Conservation (phyloP, 1,284 basidiomycete species). For the Testicularia cyperi region DNA sequence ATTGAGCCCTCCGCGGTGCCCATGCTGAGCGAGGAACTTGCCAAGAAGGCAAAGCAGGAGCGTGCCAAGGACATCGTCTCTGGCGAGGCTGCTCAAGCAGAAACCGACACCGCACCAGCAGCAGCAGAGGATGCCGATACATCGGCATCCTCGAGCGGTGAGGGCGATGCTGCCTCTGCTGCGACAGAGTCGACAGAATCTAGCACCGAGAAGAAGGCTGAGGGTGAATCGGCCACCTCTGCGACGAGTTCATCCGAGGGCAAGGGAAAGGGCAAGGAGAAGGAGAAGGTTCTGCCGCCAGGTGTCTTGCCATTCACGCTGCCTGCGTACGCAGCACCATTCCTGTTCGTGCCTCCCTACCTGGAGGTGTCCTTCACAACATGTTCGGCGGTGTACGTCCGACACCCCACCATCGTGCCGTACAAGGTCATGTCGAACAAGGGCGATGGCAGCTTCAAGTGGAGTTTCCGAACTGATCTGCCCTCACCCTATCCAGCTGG, state of each 20-base stretch:
- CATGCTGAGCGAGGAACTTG: conserved; percentile 63
- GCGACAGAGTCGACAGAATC: conserved; percentile 1
- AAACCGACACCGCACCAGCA: neutral
- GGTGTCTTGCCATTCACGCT: conserved; percentile 69
- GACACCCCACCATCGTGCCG: conserved; percentile 90
- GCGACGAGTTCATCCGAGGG: too few species aligned
- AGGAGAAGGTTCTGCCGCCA: conserved; percentile 40
- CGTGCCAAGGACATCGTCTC: conserved; percentile 24
- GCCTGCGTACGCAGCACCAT: conserved; percentile 83
- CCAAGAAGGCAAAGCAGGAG: conserved; percentile 32
- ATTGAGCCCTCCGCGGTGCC: conserved; percentile 80
- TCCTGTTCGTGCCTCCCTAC: conserved; percentile 93
- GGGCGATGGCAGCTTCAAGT: conserved; percentile 11
- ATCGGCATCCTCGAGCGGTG: conserved; percentile 3
- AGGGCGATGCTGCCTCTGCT: conserved; percentile 2
- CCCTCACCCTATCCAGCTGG: conserved; percentile 55
- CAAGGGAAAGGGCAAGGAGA: conserved; percentile 13
- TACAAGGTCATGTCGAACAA: conserved; percentile 25
- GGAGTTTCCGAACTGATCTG: conserved; percentile 51
- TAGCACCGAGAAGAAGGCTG: neutral
- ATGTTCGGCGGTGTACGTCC: conserved; percentile 89
- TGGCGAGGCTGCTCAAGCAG: conserved; percentile 17
- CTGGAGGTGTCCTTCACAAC: conserved; percentile 86
- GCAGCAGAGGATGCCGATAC: neutral
- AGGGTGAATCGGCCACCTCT: neutral